Evolutionary conservation across 78 protist genomes (phyloP), one percentile per base, ranked within the genome.

Genomic region (Dictyostelium discoideum): DNA sequence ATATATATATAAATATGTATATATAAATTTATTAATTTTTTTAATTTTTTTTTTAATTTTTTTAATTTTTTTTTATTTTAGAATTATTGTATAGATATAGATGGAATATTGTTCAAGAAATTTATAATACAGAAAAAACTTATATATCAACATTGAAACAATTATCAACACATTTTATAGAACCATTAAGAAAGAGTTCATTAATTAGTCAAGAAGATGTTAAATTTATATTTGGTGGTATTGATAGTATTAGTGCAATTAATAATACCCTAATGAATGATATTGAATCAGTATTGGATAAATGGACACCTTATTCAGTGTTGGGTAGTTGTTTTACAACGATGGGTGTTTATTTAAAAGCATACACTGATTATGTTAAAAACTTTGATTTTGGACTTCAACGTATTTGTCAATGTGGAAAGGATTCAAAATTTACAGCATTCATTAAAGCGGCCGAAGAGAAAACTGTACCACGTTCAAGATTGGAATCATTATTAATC

Each of bases 41-140:
- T 32, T 32, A 32, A 32, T 32, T 32, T 32, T 32, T 32, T 32
- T 32, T 32, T n/a, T n/a, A n/a, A n/a, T n/a, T 32, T 32, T 32
- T 32, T 32, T 32, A 32, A 32, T 32, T 32, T 32, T 32, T 32
- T 32, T 32, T 32, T 32, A 1, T 32, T 32, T 32, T 32, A 89
- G 94, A 90, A 82, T 67, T 90, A 39, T 82, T 90, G 54, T 90
- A 90, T 73, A 90, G 95, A 90, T 90, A 90, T 72, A 90, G 95
- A 82, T 90, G 95, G 95, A 90, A 90, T 50, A 90, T 90, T 72
- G 80, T 90, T 29, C 87, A 90, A 46, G 95, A 90, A 50, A 90
- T 90, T 44, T 44, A 67, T 82, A 90, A 73, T 72, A 90, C 95
- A 29, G 95, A 90, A 24, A 90, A 73, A 73, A 90, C 95, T 3